Evolutionary conservation across 2,329 filamentous ascomycete species (phyloP), one percentile per base, ranked within the genome.

Genomic region (Aspergillus sp.): DNA sequence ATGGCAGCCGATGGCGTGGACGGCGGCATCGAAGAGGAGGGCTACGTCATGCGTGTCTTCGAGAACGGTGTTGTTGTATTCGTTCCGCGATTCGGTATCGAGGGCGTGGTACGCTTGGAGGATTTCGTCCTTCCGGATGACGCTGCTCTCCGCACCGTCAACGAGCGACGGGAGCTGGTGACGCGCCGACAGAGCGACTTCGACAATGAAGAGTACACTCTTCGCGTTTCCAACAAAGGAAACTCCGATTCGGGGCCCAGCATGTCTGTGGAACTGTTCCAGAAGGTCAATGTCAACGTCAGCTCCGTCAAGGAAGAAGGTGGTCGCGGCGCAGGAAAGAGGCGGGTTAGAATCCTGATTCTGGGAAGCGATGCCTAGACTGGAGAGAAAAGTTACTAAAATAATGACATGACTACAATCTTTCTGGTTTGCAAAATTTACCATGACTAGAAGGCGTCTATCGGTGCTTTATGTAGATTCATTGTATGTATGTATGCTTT

Each of bases 31-130:
- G 89, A 93, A 69, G 93, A 97, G 76, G 93, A 97, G 60, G 95
- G 91, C 3, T 98, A 97, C 75, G 88, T 99, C 49, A 96, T 99
- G 91, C 91, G 91, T 73, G 90, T 99, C 56, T 99, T 99, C 78
- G 92, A 91, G 74, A 99, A 99, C 78, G 95, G 95, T 6, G 94
- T 97, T 69, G 95, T 98, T 17, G 93, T 98, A 10, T 93, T 98
- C 63, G 94, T 99, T 53, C 95, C 95, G 6, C 84, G 92, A 15
- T 99, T 99, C 76, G 95, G 95, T 43, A 96, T 99, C 70, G 95
- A 99, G 80, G 90, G 92, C 43, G 80, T 97, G 63, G 95, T 99
- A 65, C 85, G 94, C 10, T 80, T 98, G 68, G 84, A 92, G 60
- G 95, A 98, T 78, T 82, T 98, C 60, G 89, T 88, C 4, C 86